Evolutionary conservation across 805 yeast species (phyloP).

Genomic region (Lachancea nothofagi): DNA sequence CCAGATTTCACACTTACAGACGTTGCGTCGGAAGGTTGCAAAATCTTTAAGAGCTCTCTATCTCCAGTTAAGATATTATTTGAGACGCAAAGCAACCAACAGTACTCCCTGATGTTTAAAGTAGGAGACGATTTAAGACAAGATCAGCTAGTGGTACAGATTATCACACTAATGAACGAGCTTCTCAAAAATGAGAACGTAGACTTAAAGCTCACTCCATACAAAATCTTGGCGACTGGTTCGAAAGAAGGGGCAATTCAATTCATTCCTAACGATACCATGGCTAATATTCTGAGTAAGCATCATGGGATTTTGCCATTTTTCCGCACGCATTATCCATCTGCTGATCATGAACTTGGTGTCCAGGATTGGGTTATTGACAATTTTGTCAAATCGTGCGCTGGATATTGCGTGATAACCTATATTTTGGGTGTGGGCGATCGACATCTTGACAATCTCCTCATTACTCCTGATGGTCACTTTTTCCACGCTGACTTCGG

Average conservation of each 20-base stretch:
- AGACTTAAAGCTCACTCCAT: constrained; percentile 82
- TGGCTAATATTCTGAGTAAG: constrained; percentile 69
- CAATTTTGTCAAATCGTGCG: constrained; percentile 88
- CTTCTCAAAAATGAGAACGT: constrained; percentile 83
- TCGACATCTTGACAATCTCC: constrained; percentile 85
- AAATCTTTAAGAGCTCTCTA: constrained; percentile 86
- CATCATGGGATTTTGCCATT: constrained; percentile 73
- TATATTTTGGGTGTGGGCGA: constrained; percentile 95
- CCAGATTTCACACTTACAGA: constrained; percentile 74
- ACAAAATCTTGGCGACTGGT: constrained; percentile 84
- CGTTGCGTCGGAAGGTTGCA: constrained; percentile 68
- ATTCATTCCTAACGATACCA: constrained; percentile 87
- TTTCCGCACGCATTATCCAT: constrained; percentile 61
- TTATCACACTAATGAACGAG: constrained; percentile 85
- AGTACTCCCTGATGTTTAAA: constrained; percentile 84
- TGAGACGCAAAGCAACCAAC: constrained; percentile 46
- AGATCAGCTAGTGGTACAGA: constrained; percentile 94
- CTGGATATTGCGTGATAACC: constrained; percentile 96
- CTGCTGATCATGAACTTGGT: constrained; percentile 33
- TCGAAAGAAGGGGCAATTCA: constrained; percentile 89
- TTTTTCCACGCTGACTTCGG: constrained; percentile 99
- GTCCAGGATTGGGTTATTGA: constrained; percentile 66
- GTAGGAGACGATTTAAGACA: constrained; percentile 93
- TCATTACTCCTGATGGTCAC: constrained; percentile 75
- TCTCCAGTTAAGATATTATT: constrained; percentile 83